Evolutionary conservation across 208 protist genomes (phyloP), one percentile per base, ranked within the genome.

Genomic region (Trypanosoma scelopori): DNA sequence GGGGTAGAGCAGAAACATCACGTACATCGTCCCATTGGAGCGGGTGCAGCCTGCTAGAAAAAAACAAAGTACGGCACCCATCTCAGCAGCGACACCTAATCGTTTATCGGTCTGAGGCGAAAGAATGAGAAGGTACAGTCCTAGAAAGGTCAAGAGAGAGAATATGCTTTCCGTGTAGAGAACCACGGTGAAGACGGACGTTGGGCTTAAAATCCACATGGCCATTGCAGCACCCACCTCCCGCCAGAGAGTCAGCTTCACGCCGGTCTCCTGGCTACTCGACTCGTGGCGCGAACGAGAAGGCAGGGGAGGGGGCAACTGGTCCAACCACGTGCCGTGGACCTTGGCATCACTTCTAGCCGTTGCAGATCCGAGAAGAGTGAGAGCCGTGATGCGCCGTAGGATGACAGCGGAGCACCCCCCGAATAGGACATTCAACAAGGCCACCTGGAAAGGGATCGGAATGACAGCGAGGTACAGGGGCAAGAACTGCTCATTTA

Each of bases 111-210:
- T 30, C 48, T 48, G 13, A 12, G 55, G 15, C 22, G 58, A 59
- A 55, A 75, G 12, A 51, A 47, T 64, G 32, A 91, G 64, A 5
- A 71, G 53, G 74, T 92, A 91, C 0, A 94, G 27, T 13, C 79
- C 89, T 2, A 78, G 5, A 42, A 94, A 82, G 0, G 79, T 80
- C 25, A 81, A 50, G 7, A 89, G 60, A 0, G 78, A 74, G 58
- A 89, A 94, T 20, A 89, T 50, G 55, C 78, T 85, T 50, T 94
- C 85, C 3, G 89, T 94, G 75, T 94, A 94, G n/a, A 77, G 48
- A 32, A 63, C 80, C 18, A 90, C 82, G 6, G 80, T 78, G 74
- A 92, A 94, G 5, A 94, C 77, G 65, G 74, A 71, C 22, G 89
- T 57, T 3, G 89, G 89, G 23, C 73, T 82, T 37, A 88, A 30